phyloP scores from a whole-genome alignment of 768 basidiomycete genomes.

The Tricholoma sp. region DNA sequence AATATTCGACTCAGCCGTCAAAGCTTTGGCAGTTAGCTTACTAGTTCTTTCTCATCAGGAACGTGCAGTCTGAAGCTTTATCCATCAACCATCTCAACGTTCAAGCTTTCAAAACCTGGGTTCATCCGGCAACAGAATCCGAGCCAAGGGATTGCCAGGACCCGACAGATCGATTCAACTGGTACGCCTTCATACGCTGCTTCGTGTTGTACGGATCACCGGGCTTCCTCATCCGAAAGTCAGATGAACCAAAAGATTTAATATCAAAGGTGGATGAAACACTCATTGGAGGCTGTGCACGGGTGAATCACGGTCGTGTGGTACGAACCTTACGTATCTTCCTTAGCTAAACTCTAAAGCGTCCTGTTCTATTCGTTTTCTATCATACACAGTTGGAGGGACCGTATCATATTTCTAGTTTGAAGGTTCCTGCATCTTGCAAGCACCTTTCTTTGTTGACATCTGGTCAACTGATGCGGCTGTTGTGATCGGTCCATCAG shows the following conservation, averaged over 20 bases:
- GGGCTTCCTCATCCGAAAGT: not conserved
- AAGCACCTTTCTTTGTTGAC: not conserved
- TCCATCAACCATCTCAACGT: not conserved
- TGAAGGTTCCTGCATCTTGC: not conserved
- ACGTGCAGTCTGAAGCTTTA: not conserved
- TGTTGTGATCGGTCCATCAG: not conserved
- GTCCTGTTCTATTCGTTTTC: not conserved
- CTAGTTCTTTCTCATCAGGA: not conserved
- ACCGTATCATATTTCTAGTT: not conserved
- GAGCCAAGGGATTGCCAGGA: not conserved
- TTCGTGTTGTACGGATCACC: constrained; percentile 2
- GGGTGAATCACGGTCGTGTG: not conserved
- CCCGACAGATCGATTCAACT: not conserved
- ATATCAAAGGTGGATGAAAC: not conserved
- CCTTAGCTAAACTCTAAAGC: not conserved
- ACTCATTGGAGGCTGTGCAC: not conserved
- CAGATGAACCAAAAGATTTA: not conserved
- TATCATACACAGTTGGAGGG: not conserved
- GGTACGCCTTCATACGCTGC: not conserved
- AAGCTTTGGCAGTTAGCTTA: constrained; percentile 8
- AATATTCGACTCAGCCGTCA: constrained; percentile 5
- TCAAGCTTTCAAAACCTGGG: not conserved
- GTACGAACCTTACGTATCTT: not conserved
- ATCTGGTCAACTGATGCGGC: not conserved
- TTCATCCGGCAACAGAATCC: not conserved